Evolutionary conservation across 2,329 filamentous ascomycete species (phyloP), one percentile per base, ranked within the genome.

Genomic region (Plectosphaerella cucumerina): DNA sequence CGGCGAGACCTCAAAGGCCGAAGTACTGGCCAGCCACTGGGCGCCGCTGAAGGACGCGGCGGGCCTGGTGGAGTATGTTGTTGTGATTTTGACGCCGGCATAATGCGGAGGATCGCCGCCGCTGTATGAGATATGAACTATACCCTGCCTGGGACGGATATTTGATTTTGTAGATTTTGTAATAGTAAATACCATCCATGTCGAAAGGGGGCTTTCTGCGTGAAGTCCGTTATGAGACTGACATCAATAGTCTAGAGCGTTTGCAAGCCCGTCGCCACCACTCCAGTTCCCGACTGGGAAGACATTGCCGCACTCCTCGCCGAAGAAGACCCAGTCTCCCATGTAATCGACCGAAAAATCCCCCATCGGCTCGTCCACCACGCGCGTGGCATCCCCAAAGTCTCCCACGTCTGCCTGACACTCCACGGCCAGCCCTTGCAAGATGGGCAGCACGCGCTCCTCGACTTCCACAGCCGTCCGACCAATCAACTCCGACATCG

Each of bases 351-450:
- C 37, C 3, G 53, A 51, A 22, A 53, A 55, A 14, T 48, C 52
- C 22, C 51, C 51, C 1, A 50, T 52, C 12, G 57, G 12, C 6
- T 49, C 49, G 10, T 42, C 39, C 34, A 53, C 34, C 33, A 51
- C 50, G 39, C 5, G 46, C 53, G 45, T n/a, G 35, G 18, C 4
- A 46, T 50, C 6, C 56, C 49, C 39, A 6, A n/a, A n/a, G n/a
- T n/a, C n/a, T n/a, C n/a, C n/a, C n/a, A n/a, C n/a, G n/a, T 17
- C 35, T 15, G 35, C 8, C 6, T 57, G 53, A 1, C 61, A 60
- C 1, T 70, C 69, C 33, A 67, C 56, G 41, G 67, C 64, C 46
- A 61, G 62, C 20, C 17, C 18, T 75, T 55, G 4, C 71, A 44
- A 5, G n/a, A 20, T 18, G 62, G 58, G 31, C 65, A 64, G 44